Conservation (phyloP, 768 basidiomycete genomes). For the Megacollybia marginata region DNA sequence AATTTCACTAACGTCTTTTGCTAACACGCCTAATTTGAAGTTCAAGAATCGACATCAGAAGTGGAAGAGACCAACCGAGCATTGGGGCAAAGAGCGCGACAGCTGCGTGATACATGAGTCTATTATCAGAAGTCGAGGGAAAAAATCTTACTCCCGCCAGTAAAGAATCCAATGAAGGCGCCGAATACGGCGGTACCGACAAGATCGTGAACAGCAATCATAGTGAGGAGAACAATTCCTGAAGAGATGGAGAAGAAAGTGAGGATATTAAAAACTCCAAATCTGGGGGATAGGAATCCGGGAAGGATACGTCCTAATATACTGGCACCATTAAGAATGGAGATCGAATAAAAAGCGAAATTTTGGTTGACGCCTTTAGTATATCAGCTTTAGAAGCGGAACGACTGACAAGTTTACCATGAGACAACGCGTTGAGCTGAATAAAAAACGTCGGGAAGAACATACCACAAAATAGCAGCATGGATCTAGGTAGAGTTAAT, state of each 20-base stretch:
- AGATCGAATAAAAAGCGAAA: constrained; percentile 18
- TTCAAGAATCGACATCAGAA: too few species aligned
- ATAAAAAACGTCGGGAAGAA: constrained; percentile 51
- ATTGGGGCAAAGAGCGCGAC: constrained; percentile 36
- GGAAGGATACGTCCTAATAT: constrained; percentile 40
- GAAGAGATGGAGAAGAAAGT: constrained; percentile 20
- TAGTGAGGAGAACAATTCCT: constrained; percentile 33
- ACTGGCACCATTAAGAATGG: constrained; percentile 44
- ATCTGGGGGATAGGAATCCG: constrained; percentile 29
- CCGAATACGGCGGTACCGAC: constrained; percentile 30
- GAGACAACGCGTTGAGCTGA: constrained; percentile 43
- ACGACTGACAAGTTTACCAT: constrained; percentile 28
- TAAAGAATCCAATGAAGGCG: constrained; percentile 39
- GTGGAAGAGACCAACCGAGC: constrained; percentile 24
- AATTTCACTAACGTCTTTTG: constrained; percentile 39
- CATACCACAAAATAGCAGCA: constrained; percentile 28
- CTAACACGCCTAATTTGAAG: constrained; percentile 3
- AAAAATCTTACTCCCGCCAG: constrained; percentile 32
- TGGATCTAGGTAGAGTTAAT: constrained; percentile 15
- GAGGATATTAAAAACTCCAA: constrained; percentile 35
- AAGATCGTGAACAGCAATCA: constrained; percentile 29
- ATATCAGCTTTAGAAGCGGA: constrained; percentile 44
- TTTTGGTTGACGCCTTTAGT: neutral
- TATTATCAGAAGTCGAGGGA: constrained; percentile 1
- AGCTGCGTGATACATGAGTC: constrained; percentile 13